Base-by-base conservation (phyloP, 352 stramenopile genomes). In the Phytophthora quininea region DNA sequence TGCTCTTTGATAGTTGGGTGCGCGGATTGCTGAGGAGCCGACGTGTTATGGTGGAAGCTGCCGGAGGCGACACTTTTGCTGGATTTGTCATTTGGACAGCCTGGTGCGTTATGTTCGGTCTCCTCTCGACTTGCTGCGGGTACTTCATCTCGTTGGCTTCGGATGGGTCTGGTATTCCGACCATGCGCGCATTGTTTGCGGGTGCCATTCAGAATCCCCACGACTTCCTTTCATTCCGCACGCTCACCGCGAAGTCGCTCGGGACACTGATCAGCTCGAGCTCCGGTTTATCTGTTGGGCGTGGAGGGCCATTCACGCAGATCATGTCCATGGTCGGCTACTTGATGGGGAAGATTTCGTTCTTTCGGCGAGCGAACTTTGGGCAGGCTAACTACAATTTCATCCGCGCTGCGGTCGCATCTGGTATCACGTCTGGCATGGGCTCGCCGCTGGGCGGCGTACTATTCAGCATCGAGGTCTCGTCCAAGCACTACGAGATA, bases 401-500 rank as follows among this genome's bases (percentile, higher is more conserved):
- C 54, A 62, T 96, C 24, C 84, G 86, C 14, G 84, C 84, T 58
- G 88, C 85, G 24, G 84, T 94, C 27, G 88, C 88, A 0, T 82
- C 79, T 48, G 88, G 88, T 43, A 85, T 94, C 54, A 95, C 88
- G 3, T 88, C 88, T 9, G 89, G 82, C 19, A 95, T 96, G 38
- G 88, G 88, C 4, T 92, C 87, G 1, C 88, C 88, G 1, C 62
- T 96, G 0, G 88, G 88, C 11, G 88, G 78, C 0, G 78, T 96
- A 24, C 69, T 96, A 4, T 96, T 90, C 56, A 92, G 84, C 33
- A 95, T 95, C 37, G 88, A 96, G 72, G 88, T 91, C 46, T 93
- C 86, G 6, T 83, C 86, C 8, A 87, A 80, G 50, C 89, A 91
- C 53, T 96, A 95, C 67, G 82, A 91, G 60, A 94, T 96, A 74